Evolutionary conservation across 2,329 filamentous ascomycete species (phyloP).

Genomic region (Fusarium pilosicola): DNA sequence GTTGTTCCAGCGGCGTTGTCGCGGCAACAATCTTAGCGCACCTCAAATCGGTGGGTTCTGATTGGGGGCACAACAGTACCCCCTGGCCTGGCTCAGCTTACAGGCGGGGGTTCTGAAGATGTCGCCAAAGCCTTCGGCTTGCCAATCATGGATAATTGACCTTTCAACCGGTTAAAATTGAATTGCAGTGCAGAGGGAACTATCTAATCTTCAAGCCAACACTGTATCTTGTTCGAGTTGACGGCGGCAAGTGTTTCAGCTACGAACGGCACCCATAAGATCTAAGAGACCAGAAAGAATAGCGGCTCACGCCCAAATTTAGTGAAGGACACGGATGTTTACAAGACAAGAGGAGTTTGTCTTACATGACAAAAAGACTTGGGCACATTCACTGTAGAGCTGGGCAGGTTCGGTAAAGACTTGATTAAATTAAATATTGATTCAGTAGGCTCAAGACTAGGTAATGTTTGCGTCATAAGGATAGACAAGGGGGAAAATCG

Average conservation of each 20-base stretch:
- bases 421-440: fast-evolving
- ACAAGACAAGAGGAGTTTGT: too few relatives aligned
- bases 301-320: neutral
- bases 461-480: too few relatives aligned
- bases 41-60: neutral
- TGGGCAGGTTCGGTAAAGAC: fast-evolving
- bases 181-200: neutral
- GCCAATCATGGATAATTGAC: neutral
- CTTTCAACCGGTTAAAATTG: neutral
- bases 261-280: neutral
- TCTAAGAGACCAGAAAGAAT: fast-evolving
- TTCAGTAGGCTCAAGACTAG: neutral
- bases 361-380: too few relatives aligned
- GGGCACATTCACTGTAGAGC: neutral
- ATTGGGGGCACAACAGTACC: neutral
- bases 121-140: neutral
- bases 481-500: neutral
- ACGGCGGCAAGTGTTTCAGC: neutral
- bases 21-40: neutral
- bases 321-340: neutral
- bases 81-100: neutral
- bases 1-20: neutral
- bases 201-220: fast-evolving
- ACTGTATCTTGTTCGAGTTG: fast-evolving
- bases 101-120: neutral